Evolutionary conservation across 805 yeast genomes (phyloP).

Genomic region (Saccharomycopsis sp.): DNA sequence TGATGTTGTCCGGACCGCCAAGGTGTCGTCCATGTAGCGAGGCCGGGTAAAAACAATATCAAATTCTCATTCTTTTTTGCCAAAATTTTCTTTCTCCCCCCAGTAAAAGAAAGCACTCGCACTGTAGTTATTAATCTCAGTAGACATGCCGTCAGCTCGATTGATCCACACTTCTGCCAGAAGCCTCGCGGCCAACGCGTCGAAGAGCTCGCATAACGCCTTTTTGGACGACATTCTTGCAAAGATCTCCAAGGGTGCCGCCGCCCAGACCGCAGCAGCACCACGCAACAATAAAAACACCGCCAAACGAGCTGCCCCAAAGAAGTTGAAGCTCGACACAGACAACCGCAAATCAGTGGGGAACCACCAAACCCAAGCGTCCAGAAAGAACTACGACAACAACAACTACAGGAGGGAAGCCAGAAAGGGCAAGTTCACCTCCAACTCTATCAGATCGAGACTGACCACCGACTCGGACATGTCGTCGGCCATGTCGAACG

Average conservation of each 20-base stretch:
- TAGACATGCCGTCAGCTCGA: no score
- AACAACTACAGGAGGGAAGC: constrained; percentile 3
- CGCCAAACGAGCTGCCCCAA: not conserved
- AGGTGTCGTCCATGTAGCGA: no score
- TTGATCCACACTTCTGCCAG: no score
- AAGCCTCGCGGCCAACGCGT: no score
- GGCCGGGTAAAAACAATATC: not conserved
- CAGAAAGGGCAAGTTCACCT: constrained; percentile 1
- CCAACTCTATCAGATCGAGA: constrained; percentile 1
- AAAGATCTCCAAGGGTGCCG: constrained; percentile 1
- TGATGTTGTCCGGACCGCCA: constrained; percentile 11
- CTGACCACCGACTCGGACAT: not conserved
- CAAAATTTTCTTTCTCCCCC: no score
- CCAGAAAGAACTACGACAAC: constrained; percentile 2
- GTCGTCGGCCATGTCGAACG: not conserved
- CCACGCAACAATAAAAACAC: constrained; percentile 2
- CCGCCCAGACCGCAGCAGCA: not conserved
- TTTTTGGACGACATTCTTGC: constrained; percentile 4
- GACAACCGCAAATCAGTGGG: no score
- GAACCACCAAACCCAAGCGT: not conserved
- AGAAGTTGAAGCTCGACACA: not conserved
- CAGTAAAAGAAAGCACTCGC: no score
- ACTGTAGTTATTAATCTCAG: no score
- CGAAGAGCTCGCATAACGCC: not conserved
- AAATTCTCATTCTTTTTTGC: not conserved